Conservation (phyloP, 257 asterid genomes). For the Ajuga chamaepitys region DNA sequence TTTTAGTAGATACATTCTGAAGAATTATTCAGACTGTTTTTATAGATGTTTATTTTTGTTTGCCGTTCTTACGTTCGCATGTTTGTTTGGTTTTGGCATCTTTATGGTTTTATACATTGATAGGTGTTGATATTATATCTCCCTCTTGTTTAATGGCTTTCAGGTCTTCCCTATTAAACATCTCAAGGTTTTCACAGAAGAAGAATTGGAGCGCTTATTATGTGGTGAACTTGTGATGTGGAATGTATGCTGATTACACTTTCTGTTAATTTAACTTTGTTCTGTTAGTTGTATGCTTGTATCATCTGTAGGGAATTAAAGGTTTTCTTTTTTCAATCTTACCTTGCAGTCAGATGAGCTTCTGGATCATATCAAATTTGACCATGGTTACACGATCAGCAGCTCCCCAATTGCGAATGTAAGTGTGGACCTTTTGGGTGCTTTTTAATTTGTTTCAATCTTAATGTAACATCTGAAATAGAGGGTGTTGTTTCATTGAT, state of each 20-base stretch:
- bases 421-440: slow-evolving; percentile 18
- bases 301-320: neutral
- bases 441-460: neutral
- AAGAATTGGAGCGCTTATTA: slow-evolving; percentile 73
- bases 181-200: slow-evolving; percentile 74
- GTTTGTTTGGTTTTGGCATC: neutral
- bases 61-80: neutral
- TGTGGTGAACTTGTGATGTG: slow-evolving; percentile 83
- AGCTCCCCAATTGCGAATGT: slow-evolving; percentile 74
- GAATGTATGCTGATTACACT: slow-evolving; percentile 55
- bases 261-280: neutral
- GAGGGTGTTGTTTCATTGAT: neutral
- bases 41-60: neutral
- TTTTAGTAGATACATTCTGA: neutral
- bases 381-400: slow-evolving; percentile 90
- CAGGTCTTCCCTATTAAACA: slow-evolving; percentile 85
- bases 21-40: neutral
- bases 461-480: neutral
- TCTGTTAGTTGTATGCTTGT: neutral
- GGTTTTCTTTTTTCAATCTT: neutral
- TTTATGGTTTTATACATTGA: neutral
- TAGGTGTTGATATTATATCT: neutral
- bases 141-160: neutral
- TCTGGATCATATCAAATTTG: slow-evolving; percentile 83
- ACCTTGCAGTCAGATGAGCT: slow-evolving; percentile 62